Conservation (phyloP, 2,329 filamentous ascomycete genomes). For the Phyllachora maydis region DNA sequence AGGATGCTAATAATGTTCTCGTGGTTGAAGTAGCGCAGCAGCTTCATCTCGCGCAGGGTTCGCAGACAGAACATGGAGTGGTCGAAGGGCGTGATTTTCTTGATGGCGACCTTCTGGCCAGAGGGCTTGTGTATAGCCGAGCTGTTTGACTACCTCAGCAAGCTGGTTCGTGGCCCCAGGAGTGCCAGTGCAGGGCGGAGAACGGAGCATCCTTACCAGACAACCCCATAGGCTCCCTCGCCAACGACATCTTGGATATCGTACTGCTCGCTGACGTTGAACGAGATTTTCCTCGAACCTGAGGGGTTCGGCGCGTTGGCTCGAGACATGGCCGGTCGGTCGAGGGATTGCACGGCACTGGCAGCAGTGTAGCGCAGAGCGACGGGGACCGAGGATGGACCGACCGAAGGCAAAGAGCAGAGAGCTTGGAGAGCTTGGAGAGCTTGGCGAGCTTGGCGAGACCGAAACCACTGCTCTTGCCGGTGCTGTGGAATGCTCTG, state of each 20-base stretch:
- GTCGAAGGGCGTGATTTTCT: constrained; percentile 99
- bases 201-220: no score
- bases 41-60: constrained; percentile 97
- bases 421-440: no score
- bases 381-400: constrained; percentile 1
- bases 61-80: constrained; percentile 97
- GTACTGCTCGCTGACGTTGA: constrained; percentile 99
- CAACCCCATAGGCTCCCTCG: constrained; percentile 94
- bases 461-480: no score
- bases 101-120: constrained; percentile 96
- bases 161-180: no score
- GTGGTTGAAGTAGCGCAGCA: constrained; percentile 96
- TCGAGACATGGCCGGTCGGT: constrained; percentile 2
- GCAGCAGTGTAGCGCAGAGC: not conserved
- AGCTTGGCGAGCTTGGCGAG: no score
- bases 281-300: constrained; percentile 78
- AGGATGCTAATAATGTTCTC: constrained; percentile 99
- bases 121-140: constrained; percentile 97
- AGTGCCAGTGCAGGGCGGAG: no score
- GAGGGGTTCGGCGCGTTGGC: no score
- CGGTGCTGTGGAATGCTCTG: no score
- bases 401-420: not conserved
- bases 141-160: no score
- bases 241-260: constrained; percentile 99
- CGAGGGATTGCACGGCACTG: not conserved